Evolutionary conservation across 169 alveolate genomes (phyloP).

Genomic region (Plasmodium vivax): DNA sequence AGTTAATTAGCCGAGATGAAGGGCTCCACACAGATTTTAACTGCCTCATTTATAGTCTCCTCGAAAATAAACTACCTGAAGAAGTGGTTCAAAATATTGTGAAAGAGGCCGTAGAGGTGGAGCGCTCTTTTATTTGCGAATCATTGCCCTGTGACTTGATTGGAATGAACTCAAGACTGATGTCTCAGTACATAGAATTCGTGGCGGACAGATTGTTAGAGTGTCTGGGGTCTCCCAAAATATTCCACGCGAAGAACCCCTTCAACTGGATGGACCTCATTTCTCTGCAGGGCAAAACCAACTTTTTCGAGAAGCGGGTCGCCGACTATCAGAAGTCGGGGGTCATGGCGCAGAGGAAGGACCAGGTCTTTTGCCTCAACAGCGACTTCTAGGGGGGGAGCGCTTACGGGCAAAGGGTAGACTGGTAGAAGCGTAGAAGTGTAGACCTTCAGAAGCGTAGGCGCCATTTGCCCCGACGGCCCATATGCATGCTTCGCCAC

Average conservation of each 20-base stretch:
- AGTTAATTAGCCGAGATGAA: conserved; percentile 98
- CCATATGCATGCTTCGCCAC: not conserved
- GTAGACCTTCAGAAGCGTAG: too few species aligned
- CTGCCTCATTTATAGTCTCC: conserved; percentile 94
- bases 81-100: conserved; percentile 94
- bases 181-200: conserved; percentile 97
- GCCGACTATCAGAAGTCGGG: conserved; percentile 99
- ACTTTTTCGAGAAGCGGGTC: conserved; percentile 98
- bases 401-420: too few species aligned
- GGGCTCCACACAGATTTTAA: conserved; percentile 99
- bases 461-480: not conserved
- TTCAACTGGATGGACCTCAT: conserved; percentile 99
- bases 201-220: conserved; percentile 97
- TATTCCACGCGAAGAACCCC: conserved; percentile 95
- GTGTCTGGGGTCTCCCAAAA: conserved; percentile 94
- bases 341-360: conserved; percentile 90
- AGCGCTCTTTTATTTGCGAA: conserved; percentile 95
- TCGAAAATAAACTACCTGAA: conserved; percentile 91
- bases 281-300: conserved; percentile 98
- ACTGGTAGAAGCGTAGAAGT: not conserved
- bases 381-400: conserved; percentile 75
- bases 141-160: conserved; percentile 97
- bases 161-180: conserved; percentile 97
- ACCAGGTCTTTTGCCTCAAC: conserved; percentile 80
- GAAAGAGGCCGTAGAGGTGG: conserved; percentile 97